phyloP scores from a whole-genome alignment of 2,329 filamentous ascomycete species.

The Alternaria tenuissima region DNA sequence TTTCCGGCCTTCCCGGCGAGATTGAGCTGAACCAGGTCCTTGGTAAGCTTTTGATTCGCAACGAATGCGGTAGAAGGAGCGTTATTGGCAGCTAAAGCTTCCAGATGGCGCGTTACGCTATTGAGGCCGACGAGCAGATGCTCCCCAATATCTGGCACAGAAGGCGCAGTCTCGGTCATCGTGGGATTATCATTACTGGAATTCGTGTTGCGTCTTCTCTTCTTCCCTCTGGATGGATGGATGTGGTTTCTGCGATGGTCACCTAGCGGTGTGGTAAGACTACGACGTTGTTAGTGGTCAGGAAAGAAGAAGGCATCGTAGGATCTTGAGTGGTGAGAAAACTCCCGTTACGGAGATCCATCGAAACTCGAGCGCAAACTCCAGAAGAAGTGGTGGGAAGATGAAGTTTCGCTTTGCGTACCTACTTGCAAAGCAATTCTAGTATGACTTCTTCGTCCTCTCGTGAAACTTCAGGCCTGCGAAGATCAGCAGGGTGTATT shows the following conservation, averaged over 20 bases:
- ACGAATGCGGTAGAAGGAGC: slow-evolving; percentile 22
- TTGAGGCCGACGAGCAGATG: slow-evolving; percentile 72
- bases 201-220: slow-evolving; percentile 47
- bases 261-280: slow-evolving; percentile 70
- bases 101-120: slow-evolving; percentile 67
- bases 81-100: slow-evolving; percentile 51
- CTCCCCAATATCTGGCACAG: slow-evolving; percentile 59
- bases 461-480: slow-evolving; percentile 67
- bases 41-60: not conserved
- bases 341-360: not conserved
- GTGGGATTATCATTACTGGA: slow-evolving; percentile 4
- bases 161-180: slow-evolving; percentile 36
- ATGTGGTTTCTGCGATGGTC: slow-evolving; percentile 65
- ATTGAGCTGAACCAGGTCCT: not conserved
- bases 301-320: not conserved
- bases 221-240: slow-evolving; percentile 68
- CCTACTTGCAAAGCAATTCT: slow-evolving; percentile 72
- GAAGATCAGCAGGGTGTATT: slow-evolving; percentile 13
- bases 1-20: not conserved
- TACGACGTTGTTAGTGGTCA: slow-evolving; percentile 42
- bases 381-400: not conserved
- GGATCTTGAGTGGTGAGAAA: not conserved
- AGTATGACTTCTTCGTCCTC: slow-evolving; percentile 71
- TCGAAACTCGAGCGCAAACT: not conserved
- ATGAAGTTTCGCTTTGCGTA: slow-evolving; percentile 18